These are phyloP conservation scores for Carex scoparia DNA, from an alignment of 176 grass and related monocot genomes.

Conservation along the genomic window DNA sequence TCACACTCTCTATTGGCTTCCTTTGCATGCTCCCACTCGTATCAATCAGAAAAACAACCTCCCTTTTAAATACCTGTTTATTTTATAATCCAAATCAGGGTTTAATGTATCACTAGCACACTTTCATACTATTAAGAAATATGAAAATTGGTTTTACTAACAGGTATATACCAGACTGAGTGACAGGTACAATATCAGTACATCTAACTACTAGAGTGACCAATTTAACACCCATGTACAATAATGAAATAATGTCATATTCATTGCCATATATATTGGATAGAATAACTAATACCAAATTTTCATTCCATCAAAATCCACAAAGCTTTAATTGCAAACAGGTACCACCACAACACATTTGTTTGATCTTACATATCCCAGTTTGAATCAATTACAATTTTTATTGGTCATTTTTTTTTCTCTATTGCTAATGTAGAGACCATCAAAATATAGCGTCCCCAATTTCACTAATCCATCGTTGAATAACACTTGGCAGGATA, in stretches of 20 bases:
- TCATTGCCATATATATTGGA: neutral
- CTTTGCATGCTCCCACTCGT: constrained; percentile 92
- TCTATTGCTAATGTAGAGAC: neutral
- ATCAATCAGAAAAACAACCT: constrained; percentile 79
- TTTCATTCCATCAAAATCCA: neutral
- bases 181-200: neutral
- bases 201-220: neutral
- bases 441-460: neutral
- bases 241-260: constrained; percentile 16
- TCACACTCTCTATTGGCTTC: constrained; percentile 81
- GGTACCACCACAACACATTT: constrained; percentile 11
- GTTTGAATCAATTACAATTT: constrained; percentile 17
- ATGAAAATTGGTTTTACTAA: constrained; percentile 4
- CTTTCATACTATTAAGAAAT: neutral
- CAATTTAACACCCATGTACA: constrained; percentile 24
- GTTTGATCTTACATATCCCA: constrained; percentile 10
- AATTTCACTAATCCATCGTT: constrained; percentile 3
- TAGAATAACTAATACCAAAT: neutral
- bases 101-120: neutral
- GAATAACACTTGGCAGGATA: neutral
- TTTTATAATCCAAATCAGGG: constrained; percentile 18
- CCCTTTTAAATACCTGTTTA: constrained; percentile 66
- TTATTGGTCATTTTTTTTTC: neutral
- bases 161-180: neutral
- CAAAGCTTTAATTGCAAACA: neutral